Base-by-base conservation (phyloP, 1,284 basidiomycete species). In the Ustilago shanxiensis region DNA sequence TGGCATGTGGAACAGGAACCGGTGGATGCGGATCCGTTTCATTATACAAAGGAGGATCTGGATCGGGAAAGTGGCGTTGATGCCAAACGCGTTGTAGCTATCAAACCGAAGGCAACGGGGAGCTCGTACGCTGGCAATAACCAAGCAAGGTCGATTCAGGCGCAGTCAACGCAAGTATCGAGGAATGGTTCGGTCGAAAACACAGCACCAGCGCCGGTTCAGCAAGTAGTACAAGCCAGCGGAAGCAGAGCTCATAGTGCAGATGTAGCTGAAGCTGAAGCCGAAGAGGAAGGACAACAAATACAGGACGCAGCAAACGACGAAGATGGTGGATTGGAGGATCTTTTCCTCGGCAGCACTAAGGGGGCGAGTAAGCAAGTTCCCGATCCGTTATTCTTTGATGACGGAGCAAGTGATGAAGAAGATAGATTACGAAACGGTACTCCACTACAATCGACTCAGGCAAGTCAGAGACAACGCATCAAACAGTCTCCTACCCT, bases 331-430 rank as follows among this genome's bases (percentile, higher is more conserved):
- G 55, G 37, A 7, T n/a, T 72, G 49, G 41, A 66, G 24, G 69
- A 66, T 20, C 57, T 62, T 20, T 72, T 59, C n/a, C 45, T 66
- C 4, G 57, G 50, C 9, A 60, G 60, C 51, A 52, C 51, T 11
- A 35, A 18, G 24, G 47, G 24, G 14, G 47, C 47, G 2, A 16
- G 24, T 0, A 26, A 5, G 18, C 41, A 56, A 13, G 59, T 33
- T 18, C 28, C 10, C 16, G 44, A 53, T 24, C 63, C 63, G n/a
- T 51, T 66, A 9, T 72, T 72, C 60, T 52, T 66, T 13, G 64
- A 72, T 0, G 49, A 22, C 13, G 28, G 14, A 26, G 24, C n/a
- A 4, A 59, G 60, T 9, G 64, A 67, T 24, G 39, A 67, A 6
- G 60, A 67, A 6, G 64, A 67, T 11, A 39, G 37, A n/a, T 18